phyloP scores from a whole-genome alignment of 2,329 filamentous ascomycete species.

The Fusarium kyushuense region DNA sequence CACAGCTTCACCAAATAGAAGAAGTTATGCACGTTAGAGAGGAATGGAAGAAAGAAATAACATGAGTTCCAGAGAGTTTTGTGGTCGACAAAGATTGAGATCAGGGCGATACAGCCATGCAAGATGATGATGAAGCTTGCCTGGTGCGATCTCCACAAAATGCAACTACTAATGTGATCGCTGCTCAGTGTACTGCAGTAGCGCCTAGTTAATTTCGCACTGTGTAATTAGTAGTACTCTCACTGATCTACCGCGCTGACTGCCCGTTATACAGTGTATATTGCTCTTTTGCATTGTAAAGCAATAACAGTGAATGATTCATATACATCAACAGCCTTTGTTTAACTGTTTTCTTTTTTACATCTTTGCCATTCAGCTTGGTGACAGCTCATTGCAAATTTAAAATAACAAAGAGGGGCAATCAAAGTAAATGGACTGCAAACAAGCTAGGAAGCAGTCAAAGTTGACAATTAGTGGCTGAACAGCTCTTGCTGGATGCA shows the following conservation, averaged over 20 bases:
- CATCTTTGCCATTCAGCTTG: no score
- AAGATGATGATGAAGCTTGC: slow-evolving; percentile 31
- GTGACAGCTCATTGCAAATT: no score
- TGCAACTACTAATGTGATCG: slow-evolving; percentile 35
- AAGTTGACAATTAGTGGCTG: background rate
- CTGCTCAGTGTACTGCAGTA: slow-evolving; percentile 16
- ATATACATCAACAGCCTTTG: background rate
- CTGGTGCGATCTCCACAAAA: slow-evolving; percentile 35
- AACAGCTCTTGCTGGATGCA: background rate
- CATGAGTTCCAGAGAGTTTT: background rate
- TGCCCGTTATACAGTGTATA: no score
- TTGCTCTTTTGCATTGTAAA: no score
- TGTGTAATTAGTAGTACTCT: background rate
- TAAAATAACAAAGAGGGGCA: background rate
- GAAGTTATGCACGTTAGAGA: background rate
- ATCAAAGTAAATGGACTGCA: no score
- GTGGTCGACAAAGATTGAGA: slow-evolving; percentile 10
- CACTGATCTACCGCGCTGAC: background rate
- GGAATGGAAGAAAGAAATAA: background rate
- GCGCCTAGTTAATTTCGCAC: background rate
- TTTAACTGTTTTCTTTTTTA: no score
- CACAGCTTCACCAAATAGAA: slow-evolving; percentile 5
- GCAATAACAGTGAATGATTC: background rate
- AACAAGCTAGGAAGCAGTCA: background rate
- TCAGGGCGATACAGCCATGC: slow-evolving; percentile 18